phyloP scores from a whole-genome alignment of 169 alveolate species.

The Eimeria maxima region DNA sequence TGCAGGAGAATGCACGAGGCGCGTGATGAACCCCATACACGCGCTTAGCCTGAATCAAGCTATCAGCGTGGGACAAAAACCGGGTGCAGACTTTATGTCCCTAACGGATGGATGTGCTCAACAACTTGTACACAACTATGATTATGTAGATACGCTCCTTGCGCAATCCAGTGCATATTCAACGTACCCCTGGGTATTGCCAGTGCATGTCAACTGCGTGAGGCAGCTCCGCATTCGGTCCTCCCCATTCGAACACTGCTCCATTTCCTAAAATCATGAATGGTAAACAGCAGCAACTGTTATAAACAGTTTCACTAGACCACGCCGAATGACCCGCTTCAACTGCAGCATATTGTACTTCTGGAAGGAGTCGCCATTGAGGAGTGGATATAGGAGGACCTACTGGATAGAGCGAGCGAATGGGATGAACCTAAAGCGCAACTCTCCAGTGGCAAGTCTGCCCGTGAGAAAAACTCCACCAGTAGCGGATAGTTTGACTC shows the following conservation, averaged over 20 bases:
- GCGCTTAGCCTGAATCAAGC: neutral
- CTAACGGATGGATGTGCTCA: neutral
- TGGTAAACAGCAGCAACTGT: neutral
- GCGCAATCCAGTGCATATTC: neutral
- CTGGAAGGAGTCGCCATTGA: neutral
- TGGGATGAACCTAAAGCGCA: conserved; percentile 46
- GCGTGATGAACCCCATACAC: neutral
- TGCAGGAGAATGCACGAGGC: neutral
- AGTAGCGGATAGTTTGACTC: conserved; percentile 56
- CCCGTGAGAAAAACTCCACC: conserved; percentile 37
- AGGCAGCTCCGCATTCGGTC: conserved; percentile 16
- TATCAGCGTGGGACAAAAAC: neutral
- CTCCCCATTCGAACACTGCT: conserved; percentile 73
- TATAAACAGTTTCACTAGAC: neutral
- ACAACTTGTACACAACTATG: neutral
- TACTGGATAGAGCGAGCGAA: conserved; percentile 62
- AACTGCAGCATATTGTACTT: neutral
- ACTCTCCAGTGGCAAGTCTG: conserved; percentile 43
- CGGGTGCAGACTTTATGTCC: neutral
- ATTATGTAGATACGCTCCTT: neutral
- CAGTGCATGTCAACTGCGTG: conserved; percentile 55
- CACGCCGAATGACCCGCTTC: neutral
- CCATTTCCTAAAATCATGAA: conserved; percentile 8
- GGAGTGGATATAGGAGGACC: neutral
- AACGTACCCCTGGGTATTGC: conserved; percentile 31